Percentiles rank a stretch among this genome's conserved stretches.
These are phyloP conservation scores for Backusella macrospora DNA, from an alignment of 192 early-diverging fungal species.

Conservation along the genomic window DNA sequence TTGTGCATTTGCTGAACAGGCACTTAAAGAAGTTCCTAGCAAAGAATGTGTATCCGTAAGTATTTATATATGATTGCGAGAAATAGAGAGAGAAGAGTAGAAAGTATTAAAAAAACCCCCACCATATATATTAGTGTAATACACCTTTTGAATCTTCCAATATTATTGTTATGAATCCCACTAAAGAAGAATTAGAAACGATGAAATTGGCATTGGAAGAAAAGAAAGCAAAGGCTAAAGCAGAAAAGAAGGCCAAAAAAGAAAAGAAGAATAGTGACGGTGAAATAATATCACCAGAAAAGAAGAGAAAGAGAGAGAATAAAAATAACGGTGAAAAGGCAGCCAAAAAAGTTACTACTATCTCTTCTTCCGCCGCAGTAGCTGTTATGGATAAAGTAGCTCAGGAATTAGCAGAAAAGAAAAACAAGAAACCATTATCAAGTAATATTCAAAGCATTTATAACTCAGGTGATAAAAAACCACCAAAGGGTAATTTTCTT, in stretches of 20 bases:
- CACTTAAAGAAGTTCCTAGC: slow-evolving; percentile 70
- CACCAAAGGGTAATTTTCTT: slow-evolving; percentile 36
- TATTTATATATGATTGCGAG: background rate
- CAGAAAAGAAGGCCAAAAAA: slow-evolving; percentile 50
- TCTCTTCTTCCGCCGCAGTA: slow-evolving; percentile 43
- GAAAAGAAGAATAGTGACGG: slow-evolving; percentile 33
- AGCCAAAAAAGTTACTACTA: slow-evolving; percentile 22
- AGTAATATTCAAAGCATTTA: slow-evolving; percentile 44
- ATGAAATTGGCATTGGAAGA: slow-evolving; percentile 59
- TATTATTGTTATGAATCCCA: slow-evolving; percentile 73
- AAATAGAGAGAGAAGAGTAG: no score
- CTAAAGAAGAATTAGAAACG: slow-evolving; percentile 59
- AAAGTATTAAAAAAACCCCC: no score
- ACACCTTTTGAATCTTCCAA: slow-evolving; percentile 59
- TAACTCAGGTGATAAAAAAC: slow-evolving; percentile 23
- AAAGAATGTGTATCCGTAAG: slow-evolving; percentile 63
- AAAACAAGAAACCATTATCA: slow-evolving; percentile 36
- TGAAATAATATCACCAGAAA: slow-evolving; percentile 45
- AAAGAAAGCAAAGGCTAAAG: slow-evolving; percentile 51
- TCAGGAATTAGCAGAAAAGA: slow-evolving; percentile 44
- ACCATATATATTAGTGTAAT: slow-evolving; percentile 51
- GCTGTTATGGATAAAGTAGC: slow-evolving; percentile 49
- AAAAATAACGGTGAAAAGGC: slow-evolving; percentile 17
- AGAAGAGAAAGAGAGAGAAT: slow-evolving; percentile 38
- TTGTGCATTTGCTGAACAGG: slow-evolving; percentile 78